Conservation (phyloP, 371 early-diverging fungal species). For the Rhizopus arrhizus region DNA sequence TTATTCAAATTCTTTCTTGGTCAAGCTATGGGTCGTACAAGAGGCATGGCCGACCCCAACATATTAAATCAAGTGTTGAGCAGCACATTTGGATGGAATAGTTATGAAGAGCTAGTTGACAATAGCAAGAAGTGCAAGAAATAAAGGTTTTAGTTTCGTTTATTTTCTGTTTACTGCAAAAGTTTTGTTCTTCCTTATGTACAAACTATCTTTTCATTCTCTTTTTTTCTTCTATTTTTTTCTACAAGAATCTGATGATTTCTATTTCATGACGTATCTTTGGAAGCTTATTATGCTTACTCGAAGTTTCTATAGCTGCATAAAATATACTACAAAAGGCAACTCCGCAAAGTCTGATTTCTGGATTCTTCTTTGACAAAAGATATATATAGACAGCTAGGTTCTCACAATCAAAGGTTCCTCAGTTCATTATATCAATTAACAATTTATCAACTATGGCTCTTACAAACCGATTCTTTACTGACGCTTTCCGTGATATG, state of each 20-base stretch:
- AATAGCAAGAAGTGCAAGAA: background rate
- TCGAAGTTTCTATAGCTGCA: background rate
- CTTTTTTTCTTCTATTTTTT: too few species aligned
- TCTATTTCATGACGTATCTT: too few species aligned
- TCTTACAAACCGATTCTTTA: conserved; percentile 33
- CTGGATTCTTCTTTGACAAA: background rate
- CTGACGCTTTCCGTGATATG: conserved; percentile 39
- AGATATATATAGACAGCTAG: background rate
- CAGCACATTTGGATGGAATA: conserved; percentile 41
- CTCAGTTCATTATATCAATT: background rate
- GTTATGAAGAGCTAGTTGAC: conserved; percentile 31
- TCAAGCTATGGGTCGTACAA: conserved; percentile 71
- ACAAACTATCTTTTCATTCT: too few species aligned
- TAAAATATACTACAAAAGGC: background rate
- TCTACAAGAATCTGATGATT: too few species aligned
- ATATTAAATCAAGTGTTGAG: conserved; percentile 59
- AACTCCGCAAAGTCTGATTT: background rate
- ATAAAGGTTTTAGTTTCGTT: too few species aligned
- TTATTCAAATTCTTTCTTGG: conserved; percentile 75
- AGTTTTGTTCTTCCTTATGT: too few species aligned
- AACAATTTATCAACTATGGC: conserved; percentile 17
- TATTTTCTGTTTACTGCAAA: too few species aligned
- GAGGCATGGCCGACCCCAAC: conserved; percentile 73
- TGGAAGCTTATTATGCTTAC: background rate
- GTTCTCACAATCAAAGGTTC: background rate